phyloP scores from a whole-genome alignment of 2,329 filamentous ascomycete genomes.

The Colletotrichum caudatum region DNA sequence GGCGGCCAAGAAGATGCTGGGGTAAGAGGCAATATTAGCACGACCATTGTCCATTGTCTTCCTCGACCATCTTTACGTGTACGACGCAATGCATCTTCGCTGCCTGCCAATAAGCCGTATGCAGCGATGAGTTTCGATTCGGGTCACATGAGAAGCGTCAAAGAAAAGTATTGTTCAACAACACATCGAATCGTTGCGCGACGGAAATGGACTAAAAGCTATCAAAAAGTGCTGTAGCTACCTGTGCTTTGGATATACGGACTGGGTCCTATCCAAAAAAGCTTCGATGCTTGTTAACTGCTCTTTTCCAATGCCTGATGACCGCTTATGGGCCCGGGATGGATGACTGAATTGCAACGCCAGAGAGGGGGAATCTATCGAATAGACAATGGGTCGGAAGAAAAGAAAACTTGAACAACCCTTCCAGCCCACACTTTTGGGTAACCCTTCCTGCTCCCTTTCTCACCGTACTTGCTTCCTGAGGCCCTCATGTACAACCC shows the following conservation, averaged over 20 bases:
- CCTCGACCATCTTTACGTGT: neutral
- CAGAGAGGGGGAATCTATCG: conserved; percentile 39
- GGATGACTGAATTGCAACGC: conserved; percentile 35
- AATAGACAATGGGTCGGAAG: conserved; percentile 27
- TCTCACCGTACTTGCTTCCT: conserved; percentile 40
- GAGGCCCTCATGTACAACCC: conserved; percentile 42
- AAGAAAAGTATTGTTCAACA: neutral
- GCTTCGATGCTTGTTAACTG: conserved; percentile 38
- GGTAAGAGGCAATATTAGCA: neutral
- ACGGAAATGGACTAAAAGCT: conserved; percentile 37
- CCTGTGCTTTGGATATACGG: conserved; percentile 28
- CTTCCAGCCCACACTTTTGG: conserved; percentile 36
- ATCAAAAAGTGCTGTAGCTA: conserved; percentile 37
- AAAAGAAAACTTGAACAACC: conserved; percentile 24
- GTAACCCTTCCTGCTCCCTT: conserved; percentile 27
- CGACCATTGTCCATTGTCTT: neutral
- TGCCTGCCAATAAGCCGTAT: neutral
- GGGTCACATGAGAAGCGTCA: neutral
- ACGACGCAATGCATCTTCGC: neutral
- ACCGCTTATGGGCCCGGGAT: conserved; percentile 8
- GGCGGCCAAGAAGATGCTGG: conserved; percentile 7
- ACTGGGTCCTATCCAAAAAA: conserved; percentile 31
- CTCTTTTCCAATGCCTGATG: conserved; percentile 27
- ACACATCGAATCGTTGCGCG: conserved; percentile 2
- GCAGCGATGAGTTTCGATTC: neutral